Base-by-base conservation (phyloP, 1,284 basidiomycete genomes). In the Moniliophthora roreri region DNA sequence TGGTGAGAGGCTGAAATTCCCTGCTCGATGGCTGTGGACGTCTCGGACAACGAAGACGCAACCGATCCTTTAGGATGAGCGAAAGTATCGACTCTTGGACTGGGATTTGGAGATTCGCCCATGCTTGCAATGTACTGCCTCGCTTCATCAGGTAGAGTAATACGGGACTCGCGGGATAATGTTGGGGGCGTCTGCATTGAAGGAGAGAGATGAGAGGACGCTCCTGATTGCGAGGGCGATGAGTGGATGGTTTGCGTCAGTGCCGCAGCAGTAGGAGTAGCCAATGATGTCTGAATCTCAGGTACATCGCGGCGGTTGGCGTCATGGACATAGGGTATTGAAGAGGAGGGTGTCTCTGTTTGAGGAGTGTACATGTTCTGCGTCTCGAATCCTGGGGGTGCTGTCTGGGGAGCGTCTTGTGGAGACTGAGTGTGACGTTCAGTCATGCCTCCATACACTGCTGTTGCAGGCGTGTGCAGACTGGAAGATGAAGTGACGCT, bases 111-210 rank as follows among this genome's bases (percentile, higher is more conserved):
- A 6, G 82, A 83, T 47, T 89, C 85, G 21, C 68, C 68, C 78
- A 88, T 83, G 57, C 77, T 81, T 35, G 81, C 76, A 52, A 89
- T 85, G 62, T 87, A 90, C 41, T 78, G 80, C 58, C 74, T 81
- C 15, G 86, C 84, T 66, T 91, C 89, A 54, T 89, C 87, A 1
- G 89, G 85, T 32, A 89, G 73, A 34, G 83, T 82, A 48, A 86
- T 80, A 32, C 79, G 77, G 11, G 85, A 89, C 47, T 86, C 85
- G 53, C 78, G 74, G 13, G 73, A 73, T 20, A 66, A 57, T 1
- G 60, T 55, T 34, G 64, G 66, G 3, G 13, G 34, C 34, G 50
- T 41, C n/a, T 23, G n/a, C n/a, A n/a, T 15, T 26, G 51, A 48
- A 18, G 55, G 55, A 15, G 51, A 41, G 7, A 56, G 39, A 15